A percentile compares a stretch with the other conserved stretches of the same genome.
Evolutionary conservation across 2,329 filamentous ascomycete genomes (phyloP).

Genomic region (Oidium heveae): DNA sequence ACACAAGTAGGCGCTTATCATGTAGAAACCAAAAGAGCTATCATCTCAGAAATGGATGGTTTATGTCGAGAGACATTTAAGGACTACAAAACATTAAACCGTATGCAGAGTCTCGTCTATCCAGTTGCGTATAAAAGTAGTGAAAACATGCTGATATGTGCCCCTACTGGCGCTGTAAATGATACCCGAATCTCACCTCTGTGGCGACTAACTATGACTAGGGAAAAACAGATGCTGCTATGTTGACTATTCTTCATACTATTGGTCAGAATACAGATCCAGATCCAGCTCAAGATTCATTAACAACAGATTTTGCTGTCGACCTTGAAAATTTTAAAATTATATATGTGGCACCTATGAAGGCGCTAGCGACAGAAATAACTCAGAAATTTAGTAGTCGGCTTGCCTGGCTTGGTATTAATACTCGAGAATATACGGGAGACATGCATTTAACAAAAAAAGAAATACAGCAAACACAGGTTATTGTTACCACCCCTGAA

Average conservation of each 20-base stretch:
- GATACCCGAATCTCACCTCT: background rate
- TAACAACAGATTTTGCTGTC: slow-evolving; percentile 59
- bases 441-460: slow-evolving; percentile 97
- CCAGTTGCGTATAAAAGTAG: slow-evolving; percentile 86
- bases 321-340: slow-evolving; percentile 82
- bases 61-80: slow-evolving; percentile 80
- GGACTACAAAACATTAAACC: slow-evolving; percentile 78
- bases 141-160: slow-evolving; percentile 97
- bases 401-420: slow-evolving; percentile 77
- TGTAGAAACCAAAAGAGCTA: slow-evolving; percentile 46
- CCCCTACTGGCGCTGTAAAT: slow-evolving; percentile 68
- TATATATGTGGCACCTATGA: slow-evolving; percentile 97
- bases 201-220: slow-evolving; percentile 9
- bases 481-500: slow-evolving; percentile 95
- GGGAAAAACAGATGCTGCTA: slow-evolving; percentile 94
- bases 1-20: slow-evolving; percentile 50
- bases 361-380: slow-evolving; percentile 85
- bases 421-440: slow-evolving; percentile 81
- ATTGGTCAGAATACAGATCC: slow-evolving; percentile 67
- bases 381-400: slow-evolving; percentile 84
- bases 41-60: slow-evolving; percentile 64
- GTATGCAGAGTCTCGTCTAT: slow-evolving; percentile 95
- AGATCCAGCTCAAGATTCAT: slow-evolving; percentile 48
- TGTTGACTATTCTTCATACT: slow-evolving; percentile 83
- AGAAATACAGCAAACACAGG: slow-evolving; percentile 86